Conservation (phyloP, 2,329 filamentous ascomycete species). For the Epicoccum nigrum region DNA sequence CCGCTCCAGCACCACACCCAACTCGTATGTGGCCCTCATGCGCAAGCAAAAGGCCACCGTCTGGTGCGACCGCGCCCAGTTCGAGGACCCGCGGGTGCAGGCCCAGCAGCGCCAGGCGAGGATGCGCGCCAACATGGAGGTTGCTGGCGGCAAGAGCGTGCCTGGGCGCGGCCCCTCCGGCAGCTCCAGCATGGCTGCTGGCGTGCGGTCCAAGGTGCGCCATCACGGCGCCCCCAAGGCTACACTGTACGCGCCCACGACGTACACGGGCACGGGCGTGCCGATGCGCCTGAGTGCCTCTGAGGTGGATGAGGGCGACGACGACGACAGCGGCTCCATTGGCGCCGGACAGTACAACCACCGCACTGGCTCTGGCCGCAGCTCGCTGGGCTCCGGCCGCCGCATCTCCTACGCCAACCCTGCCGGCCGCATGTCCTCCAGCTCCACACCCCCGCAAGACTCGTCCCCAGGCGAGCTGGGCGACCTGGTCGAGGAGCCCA, state of each 20-base stretch:
- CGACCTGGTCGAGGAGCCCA: constrained; percentile 53
- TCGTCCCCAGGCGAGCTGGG: constrained; percentile 46
- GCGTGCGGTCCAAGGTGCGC: constrained; percentile 82
- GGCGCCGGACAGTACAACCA: constrained; percentile 63
- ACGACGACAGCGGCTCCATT: constrained; percentile 66
- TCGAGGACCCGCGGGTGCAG: constrained; percentile 82
- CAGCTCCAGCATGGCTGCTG: constrained; percentile 47
- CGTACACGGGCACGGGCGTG: constrained; percentile 77
- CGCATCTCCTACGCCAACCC: constrained; percentile 48
- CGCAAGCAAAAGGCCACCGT: constrained; percentile 97
- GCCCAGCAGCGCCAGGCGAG: constrained; percentile 88
- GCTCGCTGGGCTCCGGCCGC: constrained; percentile 60
- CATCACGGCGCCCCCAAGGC: constrained; percentile 83
- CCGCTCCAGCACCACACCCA: constrained; percentile 68
- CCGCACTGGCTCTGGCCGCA: constrained; percentile 75
- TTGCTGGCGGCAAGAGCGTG: constrained; percentile 66
- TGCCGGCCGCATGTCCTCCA: constrained; percentile 56
- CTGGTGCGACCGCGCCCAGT: constrained; percentile 94
- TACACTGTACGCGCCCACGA: constrained; percentile 79
- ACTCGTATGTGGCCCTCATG: constrained; percentile 94
- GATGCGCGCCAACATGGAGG: constrained; percentile 82
- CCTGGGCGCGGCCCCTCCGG: constrained; percentile 47
- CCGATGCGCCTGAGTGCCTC: constrained; percentile 93
- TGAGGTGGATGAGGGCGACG: constrained; percentile 88
- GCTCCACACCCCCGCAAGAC: constrained; percentile 60